Percentiles rank a stretch among this genome's conserved stretches.
phyloP scores from a whole-genome alignment of 192 early-diverging fungal genomes.

The Mortierella hygrophila region DNA sequence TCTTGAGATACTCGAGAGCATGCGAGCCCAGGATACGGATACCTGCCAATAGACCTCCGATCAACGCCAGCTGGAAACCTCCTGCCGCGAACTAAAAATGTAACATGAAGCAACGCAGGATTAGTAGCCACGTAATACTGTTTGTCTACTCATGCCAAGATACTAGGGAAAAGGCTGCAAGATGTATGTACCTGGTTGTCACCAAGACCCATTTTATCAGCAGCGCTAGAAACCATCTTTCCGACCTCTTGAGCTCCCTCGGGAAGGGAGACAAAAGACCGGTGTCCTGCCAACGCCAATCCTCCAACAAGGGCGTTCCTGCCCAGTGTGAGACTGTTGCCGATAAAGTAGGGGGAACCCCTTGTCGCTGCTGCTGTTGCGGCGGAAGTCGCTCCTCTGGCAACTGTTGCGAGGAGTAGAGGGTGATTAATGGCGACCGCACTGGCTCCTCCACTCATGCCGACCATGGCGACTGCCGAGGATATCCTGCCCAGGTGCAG shows the following conservation, averaged over 20 bases:
- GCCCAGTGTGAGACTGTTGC: neutral
- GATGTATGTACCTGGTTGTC: constrained; percentile 40
- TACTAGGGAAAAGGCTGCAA: neutral
- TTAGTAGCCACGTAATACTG: neutral
- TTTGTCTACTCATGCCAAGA: neutral
- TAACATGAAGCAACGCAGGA: neutral
- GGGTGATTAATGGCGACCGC: neutral
- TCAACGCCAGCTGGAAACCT: constrained; percentile 59
- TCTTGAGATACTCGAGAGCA: constrained; percentile 62
- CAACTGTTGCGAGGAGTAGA: constrained; percentile 9
- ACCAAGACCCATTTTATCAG: constrained; percentile 49
- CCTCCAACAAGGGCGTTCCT: constrained; percentile 35
- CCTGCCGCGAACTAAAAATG: constrained; percentile 57
- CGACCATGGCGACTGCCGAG: constrained; percentile 15
- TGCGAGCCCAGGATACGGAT: constrained; percentile 53
- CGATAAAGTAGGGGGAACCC: neutral
- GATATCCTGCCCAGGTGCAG: constrained; percentile 40
- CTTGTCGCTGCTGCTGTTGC: neutral
- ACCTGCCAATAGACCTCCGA: constrained; percentile 57
- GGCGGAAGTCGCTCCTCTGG: neutral
- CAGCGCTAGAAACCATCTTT: constrained; percentile 41
- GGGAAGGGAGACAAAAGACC: constrained; percentile 21
- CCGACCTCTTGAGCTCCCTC: constrained; percentile 45
- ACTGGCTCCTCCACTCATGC: constrained; percentile 20
- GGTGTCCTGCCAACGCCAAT: constrained; percentile 28